Conservation (phyloP, 345 rosid species). For the Diplotaxis tenuifolia region DNA sequence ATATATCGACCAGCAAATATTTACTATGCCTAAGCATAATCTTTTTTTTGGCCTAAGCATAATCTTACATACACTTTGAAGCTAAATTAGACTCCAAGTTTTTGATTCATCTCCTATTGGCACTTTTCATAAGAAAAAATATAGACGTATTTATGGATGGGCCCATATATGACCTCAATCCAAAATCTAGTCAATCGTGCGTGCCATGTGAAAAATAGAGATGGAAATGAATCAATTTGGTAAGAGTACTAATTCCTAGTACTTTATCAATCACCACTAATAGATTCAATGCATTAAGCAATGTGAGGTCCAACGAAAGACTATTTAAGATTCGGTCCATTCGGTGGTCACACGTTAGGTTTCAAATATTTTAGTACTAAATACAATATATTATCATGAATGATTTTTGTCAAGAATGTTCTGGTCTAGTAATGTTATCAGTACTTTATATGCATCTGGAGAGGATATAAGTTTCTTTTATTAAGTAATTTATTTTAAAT, state of each 20-base stretch:
- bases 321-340: not conserved
- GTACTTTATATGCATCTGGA: not conserved
- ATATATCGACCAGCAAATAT: not conserved
- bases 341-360: not conserved
- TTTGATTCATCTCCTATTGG: not conserved
- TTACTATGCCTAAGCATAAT: not conserved
- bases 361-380: not conserved
- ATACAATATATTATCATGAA: not conserved
- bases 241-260: constrained; percentile 5
- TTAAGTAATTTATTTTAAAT: too few relatives aligned
- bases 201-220: not conserved
- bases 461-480: too few relatives aligned
- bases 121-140: not conserved
- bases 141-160: not conserved
- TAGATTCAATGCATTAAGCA: constrained; percentile 24
- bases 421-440: not conserved
- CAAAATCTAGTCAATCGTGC: not conserved
- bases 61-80: not conserved
- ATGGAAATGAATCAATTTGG: constrained; percentile 2
- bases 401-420: constrained; percentile 4
- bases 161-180: not conserved
- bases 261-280: not conserved
- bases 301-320: not conserved
- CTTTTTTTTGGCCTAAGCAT: too few relatives aligned
- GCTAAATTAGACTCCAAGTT: not conserved